These are phyloP conservation scores for Fusarium sp. DNA, from an alignment of 2,329 filamentous ascomycete genomes.

Conservation along the genomic window DNA sequence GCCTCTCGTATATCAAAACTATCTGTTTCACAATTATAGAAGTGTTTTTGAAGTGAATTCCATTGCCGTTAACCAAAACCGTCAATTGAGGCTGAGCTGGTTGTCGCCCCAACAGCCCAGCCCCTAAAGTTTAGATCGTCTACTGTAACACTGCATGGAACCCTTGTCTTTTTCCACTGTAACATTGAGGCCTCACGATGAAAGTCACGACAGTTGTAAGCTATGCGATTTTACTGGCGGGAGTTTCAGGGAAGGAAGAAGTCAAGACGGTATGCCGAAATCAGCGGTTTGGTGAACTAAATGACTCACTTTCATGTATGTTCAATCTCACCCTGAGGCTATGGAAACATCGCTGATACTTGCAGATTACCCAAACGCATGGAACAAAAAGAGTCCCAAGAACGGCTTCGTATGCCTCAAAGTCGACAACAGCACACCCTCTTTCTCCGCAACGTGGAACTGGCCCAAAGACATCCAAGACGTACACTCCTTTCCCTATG, in stretches of 20 bases:
- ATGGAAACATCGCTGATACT: not conserved
- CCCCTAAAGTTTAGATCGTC: not conserved
- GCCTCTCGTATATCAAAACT: not conserved
- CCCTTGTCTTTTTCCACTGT: not conserved
- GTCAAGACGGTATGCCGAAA: conserved; percentile 13
- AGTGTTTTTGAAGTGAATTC: not conserved
- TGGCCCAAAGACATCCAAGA: conserved; percentile 42
- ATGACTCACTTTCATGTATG: conserved; percentile 34
- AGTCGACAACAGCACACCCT: conserved; percentile 42
- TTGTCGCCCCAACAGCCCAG: conserved; percentile 28
- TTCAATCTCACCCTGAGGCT: accelerated
- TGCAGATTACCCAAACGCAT: conserved; percentile 44
- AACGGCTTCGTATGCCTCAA: conserved; percentile 41
- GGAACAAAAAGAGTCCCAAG: conserved; percentile 42
- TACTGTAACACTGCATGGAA: not conserved
- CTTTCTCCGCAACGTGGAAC: conserved; percentile 41
- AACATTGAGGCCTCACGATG: conserved; percentile 4
- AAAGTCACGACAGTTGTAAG: not conserved
- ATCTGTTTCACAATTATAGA: not conserved
- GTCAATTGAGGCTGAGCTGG: not conserved
- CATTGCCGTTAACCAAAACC: not conserved
- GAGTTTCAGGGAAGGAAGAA: not conserved
- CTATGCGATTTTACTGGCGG: accelerated
- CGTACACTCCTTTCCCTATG: conserved; percentile 45
- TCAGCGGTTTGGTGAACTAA: conserved; percentile 26